A percentile compares a stretch with the other conserved stretches of the same genome.
phyloP scores from a whole-genome alignment of 352 stramenopile genomes.

The Hyphochytrium catenoides region DNA sequence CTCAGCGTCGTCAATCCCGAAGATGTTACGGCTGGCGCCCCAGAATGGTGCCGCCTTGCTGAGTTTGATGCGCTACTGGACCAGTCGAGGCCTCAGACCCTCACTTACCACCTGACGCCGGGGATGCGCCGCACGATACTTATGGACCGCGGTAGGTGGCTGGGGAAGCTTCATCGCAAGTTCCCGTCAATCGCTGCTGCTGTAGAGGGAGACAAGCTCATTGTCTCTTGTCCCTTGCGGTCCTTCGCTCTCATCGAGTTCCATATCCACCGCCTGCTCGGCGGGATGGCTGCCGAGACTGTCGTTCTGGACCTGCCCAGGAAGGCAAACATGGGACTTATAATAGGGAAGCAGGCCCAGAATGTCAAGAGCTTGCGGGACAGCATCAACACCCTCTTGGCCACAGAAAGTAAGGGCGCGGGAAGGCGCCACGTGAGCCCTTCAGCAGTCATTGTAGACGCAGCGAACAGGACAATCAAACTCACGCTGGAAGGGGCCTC shows the following conservation, averaged over 20 bases:
- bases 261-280: conserved; percentile 1
- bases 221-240: conserved; percentile 3
- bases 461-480: not conserved
- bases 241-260: conserved; percentile 1
- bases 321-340: conserved; percentile 5
- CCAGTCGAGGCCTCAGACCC: conserved; percentile 1
- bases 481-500: conserved; percentile 8
- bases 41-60: conserved; percentile 7
- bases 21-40: conserved; percentile 5
- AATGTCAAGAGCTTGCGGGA: conserved; percentile 2
- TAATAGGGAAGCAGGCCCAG: conserved; percentile 7
- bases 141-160: conserved; percentile 2
- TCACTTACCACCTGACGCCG: not conserved
- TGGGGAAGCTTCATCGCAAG: not conserved
- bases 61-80: conserved; percentile 6
- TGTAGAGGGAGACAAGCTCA: conserved; percentile 1
- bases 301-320: conserved; percentile 4
- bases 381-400: conserved; percentile 3
- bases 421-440: not conserved
- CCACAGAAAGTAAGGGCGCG: conserved; percentile 3
- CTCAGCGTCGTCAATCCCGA: conserved; percentile 2
- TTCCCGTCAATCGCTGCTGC: conserved; percentile 2
- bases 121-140: conserved; percentile 1
- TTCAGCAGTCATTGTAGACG: conserved; percentile 3
- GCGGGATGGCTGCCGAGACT: conserved; percentile 1